Percentiles rank a stretch among this genome's conserved stretches.
Evolutionary conservation across 176 grass and related monocot genomes (phyloP).

Genomic region (Oryza coarctata): DNA sequence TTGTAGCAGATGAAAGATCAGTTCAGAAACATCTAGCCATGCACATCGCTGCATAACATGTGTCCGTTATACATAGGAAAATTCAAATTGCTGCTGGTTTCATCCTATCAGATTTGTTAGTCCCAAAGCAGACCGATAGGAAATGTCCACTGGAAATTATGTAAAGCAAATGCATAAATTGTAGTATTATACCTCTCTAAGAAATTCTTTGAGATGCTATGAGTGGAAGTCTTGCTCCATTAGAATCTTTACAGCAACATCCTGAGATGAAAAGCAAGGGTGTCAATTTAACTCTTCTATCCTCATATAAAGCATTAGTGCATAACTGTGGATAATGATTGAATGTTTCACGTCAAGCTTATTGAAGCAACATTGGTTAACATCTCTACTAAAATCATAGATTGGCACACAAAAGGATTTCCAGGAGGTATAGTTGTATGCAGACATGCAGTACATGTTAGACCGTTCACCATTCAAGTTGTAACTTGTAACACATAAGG

Average conservation of each 20-base stretch:
- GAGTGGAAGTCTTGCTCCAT: constrained; percentile 85
- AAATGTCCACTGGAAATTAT: neutral
- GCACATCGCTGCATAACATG: neutral
- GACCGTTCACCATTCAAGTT: neutral
- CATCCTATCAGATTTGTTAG: neutral
- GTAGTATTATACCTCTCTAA: constrained; percentile 63
- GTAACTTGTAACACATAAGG: neutral
- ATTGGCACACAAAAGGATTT: neutral
- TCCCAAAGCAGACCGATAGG: constrained; percentile 7
- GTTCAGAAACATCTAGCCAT: neutral
- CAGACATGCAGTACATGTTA: neutral
- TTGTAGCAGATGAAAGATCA: neutral
- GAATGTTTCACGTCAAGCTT: neutral
- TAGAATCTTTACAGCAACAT: constrained; percentile 91
- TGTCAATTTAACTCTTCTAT: neutral
- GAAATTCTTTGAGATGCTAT: constrained; percentile 68
- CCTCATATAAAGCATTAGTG: neutral
- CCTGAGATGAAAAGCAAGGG: constrained; percentile 37
- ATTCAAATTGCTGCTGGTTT: neutral
- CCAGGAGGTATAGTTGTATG: neutral
- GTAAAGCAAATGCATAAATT: neutral
- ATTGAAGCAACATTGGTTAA: neutral
- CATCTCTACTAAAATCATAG: neutral
- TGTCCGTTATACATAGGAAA: neutral
- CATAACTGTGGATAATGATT: neutral